These are phyloP conservation scores for Podospora appendiculata DNA, from an alignment of 495 filamentous ascomycete genomes.

Conservation along the genomic window DNA sequence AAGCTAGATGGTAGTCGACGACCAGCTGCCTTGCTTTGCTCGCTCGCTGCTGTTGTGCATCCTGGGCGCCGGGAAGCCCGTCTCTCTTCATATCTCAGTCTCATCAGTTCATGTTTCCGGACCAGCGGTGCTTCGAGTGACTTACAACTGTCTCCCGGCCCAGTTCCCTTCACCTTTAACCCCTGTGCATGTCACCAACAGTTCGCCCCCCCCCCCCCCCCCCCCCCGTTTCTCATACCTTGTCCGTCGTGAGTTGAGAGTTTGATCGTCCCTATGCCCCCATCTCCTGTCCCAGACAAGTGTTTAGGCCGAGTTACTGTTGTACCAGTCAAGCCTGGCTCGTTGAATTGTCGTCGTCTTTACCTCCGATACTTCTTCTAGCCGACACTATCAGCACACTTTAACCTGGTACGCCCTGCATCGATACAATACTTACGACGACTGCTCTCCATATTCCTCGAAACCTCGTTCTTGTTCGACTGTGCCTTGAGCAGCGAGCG, in stretches of 20 bases:
- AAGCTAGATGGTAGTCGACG: not conserved
- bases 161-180: not conserved
- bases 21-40: not conserved
- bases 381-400: too few relatives aligned
- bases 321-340: not conserved
- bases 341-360: not conserved
- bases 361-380: not conserved
- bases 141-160: not conserved
- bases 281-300: not conserved
- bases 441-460: too few relatives aligned
- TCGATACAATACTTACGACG: too few relatives aligned
- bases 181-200: not conserved
- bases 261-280: slow-evolving; percentile 2
- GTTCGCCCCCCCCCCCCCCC: not conserved
- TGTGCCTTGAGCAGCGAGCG: too few relatives aligned
- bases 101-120: slow-evolving; percentile 3
- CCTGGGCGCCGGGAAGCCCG: not conserved
- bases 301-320: not conserved
- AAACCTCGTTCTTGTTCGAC: too few relatives aligned
- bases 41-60: not conserved
- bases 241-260: not conserved
- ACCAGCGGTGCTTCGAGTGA: not conserved
- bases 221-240: not conserved
- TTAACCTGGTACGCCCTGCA: too few relatives aligned
- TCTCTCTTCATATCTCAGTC: not conserved